phyloP scores from a whole-genome alignment of 169 alveolate genomes.

The Cryptosporidium baileyi region DNA sequence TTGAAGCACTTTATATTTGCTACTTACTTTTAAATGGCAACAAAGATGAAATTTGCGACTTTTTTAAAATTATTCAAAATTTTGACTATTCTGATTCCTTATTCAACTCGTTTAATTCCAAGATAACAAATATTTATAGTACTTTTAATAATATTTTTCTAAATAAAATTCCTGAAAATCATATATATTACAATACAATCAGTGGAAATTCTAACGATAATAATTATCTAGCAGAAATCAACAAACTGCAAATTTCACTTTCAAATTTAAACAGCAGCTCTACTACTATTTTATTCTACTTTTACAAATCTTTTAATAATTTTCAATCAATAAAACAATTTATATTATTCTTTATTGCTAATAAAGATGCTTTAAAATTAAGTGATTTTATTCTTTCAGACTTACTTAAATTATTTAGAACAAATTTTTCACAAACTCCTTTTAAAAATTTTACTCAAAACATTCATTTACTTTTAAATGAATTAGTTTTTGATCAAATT shows the following conservation, averaged over 20 bases:
- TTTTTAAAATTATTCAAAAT: neutral
- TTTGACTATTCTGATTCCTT: neutral
- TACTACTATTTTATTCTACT: neutral
- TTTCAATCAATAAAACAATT: conserved; percentile 47
- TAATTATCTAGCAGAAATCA: too few species aligned
- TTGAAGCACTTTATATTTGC: conserved; percentile 13
- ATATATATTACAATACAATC: neutral
- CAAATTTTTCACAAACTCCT: neutral
- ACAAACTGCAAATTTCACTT: neutral
- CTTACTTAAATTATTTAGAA: neutral
- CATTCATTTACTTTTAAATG: neutral
- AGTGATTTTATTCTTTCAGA: neutral
- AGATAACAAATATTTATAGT: neutral
- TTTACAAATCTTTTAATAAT: conserved; percentile 19
- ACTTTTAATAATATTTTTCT: neutral
- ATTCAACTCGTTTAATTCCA: neutral
- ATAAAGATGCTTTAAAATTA: neutral
- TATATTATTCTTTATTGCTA: neutral
- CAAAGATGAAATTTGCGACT: neutral
- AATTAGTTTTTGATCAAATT: conserved; percentile 23
- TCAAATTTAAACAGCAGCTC: conserved; percentile 1
- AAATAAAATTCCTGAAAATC: conserved; percentile 6
- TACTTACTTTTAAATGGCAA: conserved; percentile 10
- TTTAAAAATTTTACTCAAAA: too few species aligned
- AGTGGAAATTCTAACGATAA: neutral